Percentiles rank a stretch among this genome's conserved stretches.
phyloP scores from a whole-genome alignment of 2,329 filamentous ascomycete genomes.

The Apiospora saccharicola region DNA sequence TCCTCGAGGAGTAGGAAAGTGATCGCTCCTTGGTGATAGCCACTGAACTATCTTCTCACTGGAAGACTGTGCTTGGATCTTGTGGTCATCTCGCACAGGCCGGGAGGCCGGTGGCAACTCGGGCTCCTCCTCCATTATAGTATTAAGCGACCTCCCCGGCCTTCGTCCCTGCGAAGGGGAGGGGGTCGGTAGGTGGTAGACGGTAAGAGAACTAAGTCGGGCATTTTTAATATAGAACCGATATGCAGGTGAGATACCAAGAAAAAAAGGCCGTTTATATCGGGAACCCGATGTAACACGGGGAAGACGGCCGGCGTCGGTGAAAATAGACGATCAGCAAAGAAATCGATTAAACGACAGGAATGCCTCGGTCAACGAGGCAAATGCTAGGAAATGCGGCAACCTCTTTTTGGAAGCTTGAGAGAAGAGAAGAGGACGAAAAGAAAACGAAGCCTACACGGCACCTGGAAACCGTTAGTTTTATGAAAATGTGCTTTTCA shows the following conservation, averaged over 20 bases:
- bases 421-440: constrained; percentile 35
- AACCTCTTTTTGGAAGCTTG: constrained; percentile 44
- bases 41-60: constrained; percentile 63
- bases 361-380: constrained; percentile 56
- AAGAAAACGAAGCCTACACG: constrained; percentile 34
- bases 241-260: constrained; percentile 36
- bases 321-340: constrained; percentile 40
- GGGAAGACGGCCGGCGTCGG: constrained; percentile 44
- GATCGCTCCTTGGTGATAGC: constrained; percentile 66
- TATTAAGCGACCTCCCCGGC: constrained; percentile 64
- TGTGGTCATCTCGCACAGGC: constrained; percentile 37
- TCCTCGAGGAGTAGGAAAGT: constrained; percentile 78
- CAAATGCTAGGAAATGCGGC: constrained; percentile 42
- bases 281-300: constrained; percentile 30
- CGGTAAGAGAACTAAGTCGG: constrained; percentile 52
- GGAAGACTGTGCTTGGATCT: constrained; percentile 42
- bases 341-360: constrained; percentile 46
- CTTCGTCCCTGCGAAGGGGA: constrained; percentile 65
- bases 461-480: constrained; percentile 38
- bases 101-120: constrained; percentile 46
- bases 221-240: constrained; percentile 50
- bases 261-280: constrained; percentile 33
- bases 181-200: constrained; percentile 52
- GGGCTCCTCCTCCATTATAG: constrained; percentile 67
- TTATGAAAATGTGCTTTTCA: constrained; percentile 37